Base-by-base conservation (phyloP, 805 yeast species). In the Maudiozyma barnettii region DNA sequence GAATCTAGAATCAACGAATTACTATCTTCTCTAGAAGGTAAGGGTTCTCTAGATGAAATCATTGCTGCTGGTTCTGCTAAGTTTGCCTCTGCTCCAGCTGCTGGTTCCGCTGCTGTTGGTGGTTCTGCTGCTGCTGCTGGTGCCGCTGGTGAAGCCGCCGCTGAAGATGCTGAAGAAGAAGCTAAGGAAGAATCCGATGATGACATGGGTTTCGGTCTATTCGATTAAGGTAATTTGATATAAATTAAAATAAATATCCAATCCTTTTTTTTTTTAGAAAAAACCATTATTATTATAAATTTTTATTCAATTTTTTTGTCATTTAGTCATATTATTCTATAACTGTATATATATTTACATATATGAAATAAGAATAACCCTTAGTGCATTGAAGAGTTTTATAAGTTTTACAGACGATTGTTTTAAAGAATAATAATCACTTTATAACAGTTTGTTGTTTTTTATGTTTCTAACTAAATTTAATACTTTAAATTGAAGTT, bases 181-280 rank as follows among this genome's bases (percentile, higher is more conserved):
- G 77, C 63, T 54, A 82, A 72, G 62, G 85, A 79, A 71, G 78
- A 83, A 56, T 88, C 81, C 68, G 89, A 81, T 65, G 89, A 81
- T 65, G 95, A 84, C 75, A 83, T 85, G 93, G 95, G 93, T 64
- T 81, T 84, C 82, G 93, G 93, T 77, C 79, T 85, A 75, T 85
- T 85, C 78, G 95, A 84, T 74, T 85, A 84, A 76, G 60, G 72
- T 47, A 39, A 29, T 29, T 29, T 10, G 13, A 29, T 10, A 10
- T 29, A 29, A 29, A 29, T 29, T 29, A 29, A 10, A 10, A 29
- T 14, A 10, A 26, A 8, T 26, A 29, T 29, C 31, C 9, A 10
- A 29, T 14, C n/a, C 16, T 31, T 14, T 31, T 31, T 31, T 29
- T 10, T 29, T 29, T 29, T 29, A n/a, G n/a, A n/a, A n/a, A 10